These are phyloP conservation scores for Alternaria triticimaculans DNA, from an alignment of 2,329 filamentous ascomycete species.

Conservation along the genomic window DNA sequence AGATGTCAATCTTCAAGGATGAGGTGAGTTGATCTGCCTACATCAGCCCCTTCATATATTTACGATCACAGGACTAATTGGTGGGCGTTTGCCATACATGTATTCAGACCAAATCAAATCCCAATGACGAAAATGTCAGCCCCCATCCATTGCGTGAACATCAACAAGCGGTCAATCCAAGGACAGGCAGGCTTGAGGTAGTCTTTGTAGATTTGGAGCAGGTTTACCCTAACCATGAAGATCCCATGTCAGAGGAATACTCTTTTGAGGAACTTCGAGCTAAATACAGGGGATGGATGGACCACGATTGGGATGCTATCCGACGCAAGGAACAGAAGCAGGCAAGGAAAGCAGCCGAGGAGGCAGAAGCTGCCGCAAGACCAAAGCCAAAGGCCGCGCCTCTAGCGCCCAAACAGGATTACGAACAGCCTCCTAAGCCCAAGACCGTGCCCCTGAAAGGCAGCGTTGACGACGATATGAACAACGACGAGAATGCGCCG, in stretches of 20 bases:
- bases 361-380: slow-evolving; percentile 15
- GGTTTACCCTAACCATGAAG: slow-evolving; percentile 79
- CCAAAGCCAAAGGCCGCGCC: slow-evolving; percentile 19
- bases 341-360: slow-evolving; percentile 35
- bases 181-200: slow-evolving; percentile 81
- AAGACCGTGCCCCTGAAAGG: slow-evolving; percentile 45
- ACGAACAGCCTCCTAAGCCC: slow-evolving; percentile 23
- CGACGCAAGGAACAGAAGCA: slow-evolving; percentile 35
- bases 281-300: slow-evolving; percentile 70
- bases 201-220: slow-evolving; percentile 86
- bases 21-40: slow-evolving; percentile 71
- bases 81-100: slow-evolving; percentile 57
- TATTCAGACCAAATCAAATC: slow-evolving; percentile 58
- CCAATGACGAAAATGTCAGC: slow-evolving; percentile 45
- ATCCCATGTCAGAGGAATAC: slow-evolving; percentile 72
- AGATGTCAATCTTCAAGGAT: slow-evolving; percentile 95
- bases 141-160: slow-evolving; percentile 74
- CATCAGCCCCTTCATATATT: slow-evolving; percentile 49
- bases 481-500: slow-evolving; percentile 57
- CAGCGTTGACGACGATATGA: slow-evolving; percentile 39
- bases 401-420: slow-evolving; percentile 25
- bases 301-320: slow-evolving; percentile 59
- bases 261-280: slow-evolving; percentile 94
- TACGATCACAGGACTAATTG: slow-evolving; percentile 83
- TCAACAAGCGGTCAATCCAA: slow-evolving; percentile 82